Evolutionary conservation across 2,329 filamentous ascomycete genomes (phyloP).

Genomic region (Magnaporthiopsis rhizophila): DNA sequence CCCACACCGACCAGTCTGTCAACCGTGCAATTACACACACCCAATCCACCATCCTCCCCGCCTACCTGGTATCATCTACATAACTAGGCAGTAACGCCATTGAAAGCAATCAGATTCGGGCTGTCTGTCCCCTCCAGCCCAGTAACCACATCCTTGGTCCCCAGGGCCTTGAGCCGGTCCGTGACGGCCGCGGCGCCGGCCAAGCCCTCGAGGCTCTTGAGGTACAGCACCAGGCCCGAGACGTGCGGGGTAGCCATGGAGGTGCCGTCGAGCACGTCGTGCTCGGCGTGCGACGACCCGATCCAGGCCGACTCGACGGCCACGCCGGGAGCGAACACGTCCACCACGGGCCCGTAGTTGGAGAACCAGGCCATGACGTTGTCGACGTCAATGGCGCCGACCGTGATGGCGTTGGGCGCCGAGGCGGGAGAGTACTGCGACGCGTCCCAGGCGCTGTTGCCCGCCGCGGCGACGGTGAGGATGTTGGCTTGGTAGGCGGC

Average conservation of each 20-base stretch:
- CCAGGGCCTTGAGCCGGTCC: slow-evolving; percentile 9
- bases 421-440: slow-evolving; percentile 27
- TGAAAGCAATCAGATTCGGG: slow-evolving; percentile 14
- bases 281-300: slow-evolving; percentile 21
- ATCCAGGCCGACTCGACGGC: slow-evolving; percentile 34
- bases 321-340: slow-evolving; percentile 38
- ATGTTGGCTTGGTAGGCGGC: slow-evolving; percentile 26
- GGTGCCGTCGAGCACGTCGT: slow-evolving; percentile 33
- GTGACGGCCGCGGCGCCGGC: slow-evolving; percentile 12
- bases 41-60: slow-evolving; percentile 10
- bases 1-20: no score
- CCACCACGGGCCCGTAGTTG: slow-evolving; percentile 36
- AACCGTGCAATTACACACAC: neutral
- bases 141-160: slow-evolving; percentile 9
- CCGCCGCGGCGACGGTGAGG: slow-evolving; percentile 32
- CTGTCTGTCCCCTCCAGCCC: slow-evolving; percentile 10
- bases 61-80: no score
- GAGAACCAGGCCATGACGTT: slow-evolving; percentile 30
- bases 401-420: slow-evolving; percentile 29
- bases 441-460: slow-evolving; percentile 25
- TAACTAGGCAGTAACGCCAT: slow-evolving; percentile 8
- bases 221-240: slow-evolving; percentile 33
- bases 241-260: slow-evolving; percentile 36
- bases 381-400: slow-evolving; percentile 27
- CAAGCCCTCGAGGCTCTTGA: slow-evolving; percentile 38